Base-by-base conservation (phyloP, 371 early-diverging fungal species). In the Enteropsectra breve region DNA sequence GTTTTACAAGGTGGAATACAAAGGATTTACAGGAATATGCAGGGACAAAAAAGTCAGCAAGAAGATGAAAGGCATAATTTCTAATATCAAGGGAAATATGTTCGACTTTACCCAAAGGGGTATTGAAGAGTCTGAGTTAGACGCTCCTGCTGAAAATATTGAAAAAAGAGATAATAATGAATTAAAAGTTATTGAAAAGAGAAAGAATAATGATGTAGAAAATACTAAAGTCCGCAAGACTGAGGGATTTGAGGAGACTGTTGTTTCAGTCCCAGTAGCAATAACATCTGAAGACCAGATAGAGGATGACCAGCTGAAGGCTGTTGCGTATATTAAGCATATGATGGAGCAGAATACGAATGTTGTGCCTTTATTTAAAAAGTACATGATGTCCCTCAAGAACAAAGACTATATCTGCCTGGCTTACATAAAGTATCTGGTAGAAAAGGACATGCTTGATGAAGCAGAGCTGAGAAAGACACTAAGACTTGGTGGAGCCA, bases 361-460 rank as follows among this genome's bases (percentile, higher is more conserved):
- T 63, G 34, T 63, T 30, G 52, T 38, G 40, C 62, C 45, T 26
- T 33, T 52, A 46, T 70, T 59, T 23, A 45, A 33, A 33, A 15
- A 53, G 45, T 66, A 38, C 32, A 58, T 47, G 30, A 32, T 33
- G 48, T 5, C 8, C 8, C 8, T 56, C n/a, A 40, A 33, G 2
- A 66, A 70, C 29, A 70, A 38, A 32, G 59, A 70, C 55, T 50
- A 64, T 29, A 38, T 70, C 24, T 40, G 60, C 30, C 24, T 64
- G 3, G 38, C 54, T 2, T 70, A 65, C 52, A 33, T 68, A 30
- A 64, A 70, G 33, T 70, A 67, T 46, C 49, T 70, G 1, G 24
- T 40, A 13, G 53, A 56, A 33, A 36, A 47, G 0, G 47, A 50
- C 4, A 46, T 48, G 5, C 33, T 63, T 23, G 56, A 38, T 45